These are phyloP conservation scores for Botrytis medusae DNA, from an alignment of 2,329 filamentous ascomycete genomes.

Conservation along the genomic window DNA sequence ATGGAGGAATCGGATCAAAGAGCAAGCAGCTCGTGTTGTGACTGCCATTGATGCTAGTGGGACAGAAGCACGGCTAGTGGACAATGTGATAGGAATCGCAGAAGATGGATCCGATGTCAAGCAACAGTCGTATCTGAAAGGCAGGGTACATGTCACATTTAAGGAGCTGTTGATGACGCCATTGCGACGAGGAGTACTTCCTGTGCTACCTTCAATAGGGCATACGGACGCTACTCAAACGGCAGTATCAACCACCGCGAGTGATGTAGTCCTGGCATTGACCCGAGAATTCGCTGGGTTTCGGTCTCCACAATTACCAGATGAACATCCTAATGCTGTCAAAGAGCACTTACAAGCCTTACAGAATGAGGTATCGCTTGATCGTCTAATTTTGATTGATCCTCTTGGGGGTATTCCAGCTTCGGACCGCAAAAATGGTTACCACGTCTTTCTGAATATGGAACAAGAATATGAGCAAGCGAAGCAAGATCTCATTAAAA, in stretches of 20 bases:
- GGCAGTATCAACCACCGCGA: constrained; percentile 50
- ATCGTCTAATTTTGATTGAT: constrained; percentile 87
- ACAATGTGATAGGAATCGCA: constrained; percentile 46
- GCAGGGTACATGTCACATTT: constrained; percentile 43
- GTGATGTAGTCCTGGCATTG: constrained; percentile 73
- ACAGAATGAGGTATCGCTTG: constrained; percentile 62
- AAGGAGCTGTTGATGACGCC: constrained; percentile 62
- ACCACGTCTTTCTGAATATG: constrained; percentile 88
- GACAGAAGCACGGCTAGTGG: constrained; percentile 67
- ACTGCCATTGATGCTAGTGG: constrained; percentile 70
- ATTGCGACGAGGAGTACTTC: constrained; percentile 66
- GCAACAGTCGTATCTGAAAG: constrained; percentile 21
- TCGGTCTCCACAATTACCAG: constrained; percentile 42
- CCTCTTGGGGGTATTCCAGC: constrained; percentile 82
- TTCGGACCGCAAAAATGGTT: constrained; percentile 55
- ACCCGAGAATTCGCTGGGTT: constrained; percentile 73
- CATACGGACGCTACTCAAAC: constrained; percentile 53
- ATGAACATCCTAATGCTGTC: constrained; percentile 46
- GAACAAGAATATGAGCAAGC: constrained; percentile 82
- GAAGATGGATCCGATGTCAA: constrained; percentile 24
- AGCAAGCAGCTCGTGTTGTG: constrained; percentile 73
- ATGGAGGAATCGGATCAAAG: constrained; percentile 49
- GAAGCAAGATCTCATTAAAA: constrained; percentile 54
- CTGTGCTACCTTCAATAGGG: constrained; percentile 65
- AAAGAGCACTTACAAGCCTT: constrained; percentile 44